phyloP scores from a whole-genome alignment of 768 basidiomycete species.

The Daedaleopsis sinensis region DNA sequence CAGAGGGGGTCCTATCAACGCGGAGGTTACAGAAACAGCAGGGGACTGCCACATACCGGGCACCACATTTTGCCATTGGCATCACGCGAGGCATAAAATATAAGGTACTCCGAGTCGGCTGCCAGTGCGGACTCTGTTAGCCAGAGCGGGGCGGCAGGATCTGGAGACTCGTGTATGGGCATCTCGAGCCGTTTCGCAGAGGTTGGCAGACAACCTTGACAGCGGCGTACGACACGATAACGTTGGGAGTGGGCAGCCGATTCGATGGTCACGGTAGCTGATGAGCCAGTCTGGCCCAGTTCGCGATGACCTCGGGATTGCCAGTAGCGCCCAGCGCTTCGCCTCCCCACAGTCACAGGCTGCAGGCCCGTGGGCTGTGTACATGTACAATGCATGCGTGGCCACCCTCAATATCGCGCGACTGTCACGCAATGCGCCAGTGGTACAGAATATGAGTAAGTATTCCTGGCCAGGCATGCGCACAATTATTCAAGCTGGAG shows the following conservation, averaged over 20 bases:
- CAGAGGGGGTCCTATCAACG: constrained; percentile 17
- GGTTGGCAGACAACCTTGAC: background rate
- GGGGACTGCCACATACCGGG: constrained; percentile 47
- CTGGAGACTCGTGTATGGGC: constrained; percentile 50
- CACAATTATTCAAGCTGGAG: background rate
- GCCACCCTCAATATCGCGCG: too few species aligned
- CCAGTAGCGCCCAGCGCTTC: background rate
- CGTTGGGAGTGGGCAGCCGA: background rate
- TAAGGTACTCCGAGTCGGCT: constrained; percentile 51
- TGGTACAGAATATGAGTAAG: background rate
- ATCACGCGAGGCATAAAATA: constrained; percentile 74
- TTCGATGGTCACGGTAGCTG: background rate
- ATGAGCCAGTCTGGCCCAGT: constrained; percentile 2
- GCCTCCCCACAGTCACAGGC: too few species aligned
- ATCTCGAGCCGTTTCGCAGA: constrained; percentile 34
- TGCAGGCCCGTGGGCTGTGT: too few species aligned
- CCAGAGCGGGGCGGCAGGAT: constrained; percentile 31
- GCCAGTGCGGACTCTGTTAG: constrained; percentile 38
- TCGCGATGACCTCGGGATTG: background rate
- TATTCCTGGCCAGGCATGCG: background rate
- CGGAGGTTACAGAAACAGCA: constrained; percentile 6
- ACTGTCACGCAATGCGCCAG: too few species aligned
- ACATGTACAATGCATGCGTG: too few species aligned
- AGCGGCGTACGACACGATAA: background rate
- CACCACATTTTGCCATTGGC: constrained; percentile 70